These are phyloP conservation scores for Amanita subjunquillea DNA, from an alignment of 768 basidiomycete genomes.

Conservation along the genomic window DNA sequence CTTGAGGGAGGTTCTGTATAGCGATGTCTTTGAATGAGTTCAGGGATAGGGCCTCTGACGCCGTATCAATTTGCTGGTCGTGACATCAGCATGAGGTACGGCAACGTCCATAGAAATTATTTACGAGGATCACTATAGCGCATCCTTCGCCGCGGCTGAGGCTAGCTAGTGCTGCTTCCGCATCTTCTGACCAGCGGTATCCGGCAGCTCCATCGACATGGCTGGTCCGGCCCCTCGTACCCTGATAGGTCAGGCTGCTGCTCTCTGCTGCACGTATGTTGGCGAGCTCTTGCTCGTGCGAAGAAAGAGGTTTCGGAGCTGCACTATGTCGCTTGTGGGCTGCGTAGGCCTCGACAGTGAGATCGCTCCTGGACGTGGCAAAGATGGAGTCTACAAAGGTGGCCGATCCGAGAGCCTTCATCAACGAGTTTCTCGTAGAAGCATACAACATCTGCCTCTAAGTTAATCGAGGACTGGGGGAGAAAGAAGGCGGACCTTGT, in stretches of 20 bases:
- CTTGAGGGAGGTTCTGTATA: conserved; percentile 32
- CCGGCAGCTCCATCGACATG: conserved; percentile 54
- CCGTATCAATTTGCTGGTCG: conserved; percentile 53
- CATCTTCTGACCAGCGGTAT: conserved; percentile 57
- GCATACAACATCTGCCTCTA: conserved; percentile 76
- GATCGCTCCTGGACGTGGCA: conserved; percentile 61
- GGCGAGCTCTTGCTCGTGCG: conserved; percentile 73
- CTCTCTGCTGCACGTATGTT: conserved; percentile 70
- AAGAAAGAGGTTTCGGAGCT: conserved; percentile 76
- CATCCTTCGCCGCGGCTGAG: conserved; percentile 39
- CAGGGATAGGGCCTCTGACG: conserved; percentile 49
- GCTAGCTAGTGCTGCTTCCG: conserved; percentile 51
- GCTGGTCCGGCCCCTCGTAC: conserved; percentile 42
- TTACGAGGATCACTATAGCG: conserved; percentile 56
- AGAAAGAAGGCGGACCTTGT: conserved; percentile 46
- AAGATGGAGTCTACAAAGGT: conserved; percentile 68
- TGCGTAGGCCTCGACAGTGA: conserved; percentile 60
- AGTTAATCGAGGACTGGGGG: not conserved
- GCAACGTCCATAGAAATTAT: conserved; percentile 8
- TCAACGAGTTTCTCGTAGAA: conserved; percentile 58
- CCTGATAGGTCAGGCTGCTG: conserved; percentile 37
- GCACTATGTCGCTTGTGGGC: conserved; percentile 60
- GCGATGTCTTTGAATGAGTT: conserved; percentile 26
- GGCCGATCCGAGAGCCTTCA: conserved; percentile 65
- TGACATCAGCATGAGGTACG: not conserved